These are phyloP conservation scores for Hymenoscyphus salicellus DNA, from an alignment of 2,329 filamentous ascomycete genomes.

Conservation along the genomic window DNA sequence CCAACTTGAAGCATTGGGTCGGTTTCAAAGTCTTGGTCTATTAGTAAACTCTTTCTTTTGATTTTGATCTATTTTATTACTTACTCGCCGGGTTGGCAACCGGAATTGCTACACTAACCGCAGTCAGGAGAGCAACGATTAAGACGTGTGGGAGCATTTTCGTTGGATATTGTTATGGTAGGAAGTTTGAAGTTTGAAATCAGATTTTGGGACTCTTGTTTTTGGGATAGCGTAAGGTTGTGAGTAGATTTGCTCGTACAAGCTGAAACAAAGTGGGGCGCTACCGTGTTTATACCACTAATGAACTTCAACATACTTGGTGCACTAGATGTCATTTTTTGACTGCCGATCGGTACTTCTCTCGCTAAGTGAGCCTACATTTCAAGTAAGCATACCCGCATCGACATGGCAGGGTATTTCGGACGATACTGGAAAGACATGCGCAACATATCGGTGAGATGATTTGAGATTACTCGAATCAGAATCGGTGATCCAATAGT, in stretches of 20 bases:
- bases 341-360: background rate
- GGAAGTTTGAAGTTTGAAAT: background rate
- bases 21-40: background rate
- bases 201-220: background rate
- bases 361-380: background rate
- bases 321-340: background rate
- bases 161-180: background rate
- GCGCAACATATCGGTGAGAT: background rate
- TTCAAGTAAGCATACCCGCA: background rate
- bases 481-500: background rate
- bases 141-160: background rate
- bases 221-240: background rate
- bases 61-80: background rate
- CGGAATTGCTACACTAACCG: background rate
- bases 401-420: background rate
- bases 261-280: background rate
- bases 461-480: background rate
- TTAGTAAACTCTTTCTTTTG: background rate
- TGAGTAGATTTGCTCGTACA: background rate
- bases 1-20: conserved; percentile 3
- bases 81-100: background rate
- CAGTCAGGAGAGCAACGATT: background rate
- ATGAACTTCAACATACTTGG: background rate
- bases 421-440: background rate
- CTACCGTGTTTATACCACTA: background rate